Evolutionary conservation across 768 basidiomycete species (phyloP).

Genomic region (Tephrocybe sp.): DNA sequence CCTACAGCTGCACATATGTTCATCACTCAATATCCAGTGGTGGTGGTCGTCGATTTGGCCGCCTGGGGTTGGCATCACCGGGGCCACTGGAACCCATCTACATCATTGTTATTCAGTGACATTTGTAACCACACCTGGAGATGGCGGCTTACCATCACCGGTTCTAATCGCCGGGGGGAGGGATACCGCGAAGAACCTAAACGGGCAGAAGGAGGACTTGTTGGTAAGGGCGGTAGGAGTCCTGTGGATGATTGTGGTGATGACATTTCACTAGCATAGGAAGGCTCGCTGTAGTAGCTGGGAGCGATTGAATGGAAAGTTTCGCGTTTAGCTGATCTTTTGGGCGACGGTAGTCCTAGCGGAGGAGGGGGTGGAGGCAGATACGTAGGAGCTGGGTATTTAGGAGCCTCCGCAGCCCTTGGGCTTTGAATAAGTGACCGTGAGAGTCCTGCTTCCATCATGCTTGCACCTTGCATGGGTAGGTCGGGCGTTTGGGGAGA

Average conservation of each 20-base stretch:
- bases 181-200: slow-evolving; percentile 5
- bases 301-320: slow-evolving; percentile 34
- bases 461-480: slow-evolving; percentile 30
- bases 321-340: slow-evolving; percentile 3
- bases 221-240: slow-evolving; percentile 25
- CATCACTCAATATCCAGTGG: slow-evolving; percentile 18
- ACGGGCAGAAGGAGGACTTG: slow-evolving; percentile 11
- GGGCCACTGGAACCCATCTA: too few relatives aligned
- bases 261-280: slow-evolving; percentile 22
- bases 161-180: slow-evolving; percentile 4
- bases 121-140: slow-evolving; percentile 1
- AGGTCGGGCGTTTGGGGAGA: slow-evolving; percentile 28
- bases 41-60: slow-evolving; percentile 30
- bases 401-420: slow-evolving; percentile 9
- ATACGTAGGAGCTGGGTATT: slow-evolving; percentile 25
- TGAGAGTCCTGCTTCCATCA: slow-evolving; percentile 26
- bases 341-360: neutral
- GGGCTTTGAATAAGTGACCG: neutral
- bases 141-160: slow-evolving; percentile 10
- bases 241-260: slow-evolving; percentile 26
- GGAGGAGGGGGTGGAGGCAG: slow-evolving; percentile 17
- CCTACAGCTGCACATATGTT: neutral
- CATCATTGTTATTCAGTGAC: slow-evolving; percentile 11
- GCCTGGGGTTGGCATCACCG: slow-evolving; percentile 21
- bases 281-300: slow-evolving; percentile 36